These are phyloP conservation scores for Lathyrus tuberosus DNA, from an alignment of 306 rosid species.

Conservation along the genomic window DNA sequence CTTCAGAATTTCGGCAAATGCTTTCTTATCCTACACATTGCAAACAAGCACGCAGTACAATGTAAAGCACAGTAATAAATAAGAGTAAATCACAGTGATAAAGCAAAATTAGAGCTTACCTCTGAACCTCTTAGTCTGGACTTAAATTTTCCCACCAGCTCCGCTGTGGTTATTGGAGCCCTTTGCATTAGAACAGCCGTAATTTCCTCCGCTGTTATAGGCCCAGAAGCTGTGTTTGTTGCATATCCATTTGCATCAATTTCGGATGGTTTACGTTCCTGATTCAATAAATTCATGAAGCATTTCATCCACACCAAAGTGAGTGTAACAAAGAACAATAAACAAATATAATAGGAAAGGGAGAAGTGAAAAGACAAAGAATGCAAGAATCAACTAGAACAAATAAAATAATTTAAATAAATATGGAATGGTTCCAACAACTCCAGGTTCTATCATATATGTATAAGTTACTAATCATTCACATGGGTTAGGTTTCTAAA, in stretches of 20 bases:
- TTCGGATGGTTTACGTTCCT: too few relatives aligned
- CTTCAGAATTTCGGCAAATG: slow-evolving; percentile 81
- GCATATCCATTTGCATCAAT: too few relatives aligned
- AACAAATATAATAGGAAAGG: slow-evolving; percentile 9
- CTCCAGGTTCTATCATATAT: not conserved
- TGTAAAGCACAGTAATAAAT: too few relatives aligned
- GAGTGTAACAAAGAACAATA: too few relatives aligned
- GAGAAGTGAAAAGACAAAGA: not conserved
- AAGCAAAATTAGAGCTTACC: slow-evolving; percentile 53
- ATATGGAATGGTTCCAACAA: not conserved
- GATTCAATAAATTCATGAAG: slow-evolving; percentile 39
- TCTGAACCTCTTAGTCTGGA: slow-evolving; percentile 67
- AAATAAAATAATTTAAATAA: too few relatives aligned
- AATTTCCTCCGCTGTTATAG: slow-evolving; percentile 86
- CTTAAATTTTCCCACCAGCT: slow-evolving; percentile 83
- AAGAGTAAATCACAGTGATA: not conserved
- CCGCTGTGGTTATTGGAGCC: slow-evolving; percentile 82
- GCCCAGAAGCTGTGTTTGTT: slow-evolving; percentile 66
- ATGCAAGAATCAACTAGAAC: too few relatives aligned
- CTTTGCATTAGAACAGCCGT: slow-evolving; percentile 76
- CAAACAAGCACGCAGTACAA: slow-evolving; percentile 11
- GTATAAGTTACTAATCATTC: not conserved
- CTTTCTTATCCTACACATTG: slow-evolving; percentile 76
- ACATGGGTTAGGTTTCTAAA: too few relatives aligned
- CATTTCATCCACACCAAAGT: too few relatives aligned